Evolutionary conservation across 2,329 filamentous ascomycete species (phyloP).

Genomic region (Alternaria hordeiaustralica): DNA sequence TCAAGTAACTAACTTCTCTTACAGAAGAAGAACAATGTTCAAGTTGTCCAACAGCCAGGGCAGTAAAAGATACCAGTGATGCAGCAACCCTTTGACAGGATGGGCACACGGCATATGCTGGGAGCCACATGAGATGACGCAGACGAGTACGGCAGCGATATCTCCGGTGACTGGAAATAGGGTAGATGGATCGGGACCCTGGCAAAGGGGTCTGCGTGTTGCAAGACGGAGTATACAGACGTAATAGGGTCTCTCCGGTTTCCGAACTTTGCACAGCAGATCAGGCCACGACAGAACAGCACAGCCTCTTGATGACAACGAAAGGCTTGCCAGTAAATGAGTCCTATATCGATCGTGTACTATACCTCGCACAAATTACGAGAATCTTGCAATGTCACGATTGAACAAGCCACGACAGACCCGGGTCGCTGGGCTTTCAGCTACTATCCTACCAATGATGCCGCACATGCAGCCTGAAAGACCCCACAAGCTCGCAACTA

Average conservation of each 20-base stretch:
- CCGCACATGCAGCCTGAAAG: constrained; percentile 2
- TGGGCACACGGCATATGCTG: constrained; percentile 20
- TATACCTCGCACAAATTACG: constrained; percentile 2
- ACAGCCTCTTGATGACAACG: not conserved
- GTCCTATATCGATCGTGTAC: not conserved
- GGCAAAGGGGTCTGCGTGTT: not conserved
- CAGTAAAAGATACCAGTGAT: constrained; percentile 26
- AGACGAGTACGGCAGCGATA: constrained; percentile 16
- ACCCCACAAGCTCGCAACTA: not conserved
- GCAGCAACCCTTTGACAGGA: constrained; percentile 21
- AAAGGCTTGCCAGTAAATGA: not conserved
- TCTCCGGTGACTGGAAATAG: constrained; percentile 10
- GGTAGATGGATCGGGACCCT: not conserved
- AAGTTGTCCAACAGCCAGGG: constrained; percentile 76
- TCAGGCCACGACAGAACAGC: constrained; percentile 3
- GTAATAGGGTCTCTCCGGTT: not conserved
- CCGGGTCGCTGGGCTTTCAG: not conserved
- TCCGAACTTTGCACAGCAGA: not conserved
- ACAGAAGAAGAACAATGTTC: constrained; percentile 89
- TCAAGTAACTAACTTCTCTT: constrained; percentile 22
- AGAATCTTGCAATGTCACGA: not conserved
- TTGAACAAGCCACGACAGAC: constrained; percentile 3
- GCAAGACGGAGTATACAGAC: not conserved
- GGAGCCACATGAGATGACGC: constrained; percentile 20
- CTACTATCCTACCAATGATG: not conserved